Base-by-base conservation (phyloP, 2,329 filamentous ascomycete species). In the Cytospora leucostoma region DNA sequence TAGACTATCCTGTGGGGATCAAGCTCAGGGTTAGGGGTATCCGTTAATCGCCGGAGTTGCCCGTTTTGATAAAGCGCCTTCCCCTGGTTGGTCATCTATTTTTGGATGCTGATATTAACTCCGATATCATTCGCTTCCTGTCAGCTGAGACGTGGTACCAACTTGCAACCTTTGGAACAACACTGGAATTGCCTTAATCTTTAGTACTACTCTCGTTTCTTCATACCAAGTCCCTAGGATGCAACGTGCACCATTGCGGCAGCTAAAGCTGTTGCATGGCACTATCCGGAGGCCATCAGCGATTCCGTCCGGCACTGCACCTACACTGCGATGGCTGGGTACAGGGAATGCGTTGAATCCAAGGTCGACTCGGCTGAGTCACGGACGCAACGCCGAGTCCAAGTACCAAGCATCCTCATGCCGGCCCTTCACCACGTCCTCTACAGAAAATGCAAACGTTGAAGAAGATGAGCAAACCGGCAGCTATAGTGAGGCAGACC, bases 401-500 rank as follows among this genome's bases (percentile, higher is more conserved):
- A n/a, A 21, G 10, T 11, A 32, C 6, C 12, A 19, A 3, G n/a
- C n/a, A 8, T n/a, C 19, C 13, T 32, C 49, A 19, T 53, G 53
- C 1, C 56, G 57, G 33, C 51, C 55, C 3, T 13, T 58, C 33
- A 54, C 49, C 7, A 64, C 64, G 7, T 44, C 57, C 19, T 13
- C 57, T 13, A 27, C 37, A 7, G 37, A 32, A 34, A 19, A 15
- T 11, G 57, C 19, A 12, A 47, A 64, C 3, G 19, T 19, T 35
- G 57, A 57, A 4, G 38, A 2, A 4, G 49, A 56, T 5, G 65
- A 65, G 7, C 51, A 75, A 3, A 68, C 74, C 2, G 78, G 78
- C 59, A 77, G 75, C 12, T 82, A 82, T 69, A 81, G 77, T 65
- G 80, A 82, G 67, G 75, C 79, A 1, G 79, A 81, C 55, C 78